A percentile compares a stretch with the other conserved stretches of the same genome.
These are phyloP conservation scores for Rosa multiflora DNA, from an alignment of 306 rosid species.

Conservation along the genomic window DNA sequence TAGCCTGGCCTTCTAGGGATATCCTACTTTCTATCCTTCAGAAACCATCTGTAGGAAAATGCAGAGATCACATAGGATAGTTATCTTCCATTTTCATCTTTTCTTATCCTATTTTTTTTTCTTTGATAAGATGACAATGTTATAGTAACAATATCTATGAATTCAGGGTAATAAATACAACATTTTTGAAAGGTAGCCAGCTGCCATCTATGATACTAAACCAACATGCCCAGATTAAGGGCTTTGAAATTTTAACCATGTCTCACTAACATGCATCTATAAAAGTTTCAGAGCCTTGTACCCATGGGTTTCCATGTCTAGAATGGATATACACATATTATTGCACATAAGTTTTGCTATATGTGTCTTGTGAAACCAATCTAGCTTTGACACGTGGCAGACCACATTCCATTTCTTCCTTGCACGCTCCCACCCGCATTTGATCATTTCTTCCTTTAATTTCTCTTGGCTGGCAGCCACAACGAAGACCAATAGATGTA, in stretches of 20 bases:
- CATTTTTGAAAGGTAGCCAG: not conserved
- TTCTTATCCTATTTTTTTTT: not conserved
- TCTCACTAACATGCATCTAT: not conserved
- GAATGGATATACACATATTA: not conserved
- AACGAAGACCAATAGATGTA: too few species aligned
- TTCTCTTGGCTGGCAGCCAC: too few species aligned
- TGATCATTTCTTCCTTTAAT: too few species aligned
- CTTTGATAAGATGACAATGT: not conserved
- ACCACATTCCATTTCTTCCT: too few species aligned
- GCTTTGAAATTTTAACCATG: not conserved
- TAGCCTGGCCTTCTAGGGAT: not conserved
- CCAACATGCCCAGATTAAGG: not conserved
- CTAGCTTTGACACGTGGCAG: too few species aligned
- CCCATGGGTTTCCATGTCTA: not conserved
- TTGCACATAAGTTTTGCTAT: not conserved
- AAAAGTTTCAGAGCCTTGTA: not conserved
- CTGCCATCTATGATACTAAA: not conserved
- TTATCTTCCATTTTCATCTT: not conserved
- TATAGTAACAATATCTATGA: too few species aligned
- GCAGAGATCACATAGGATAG: not conserved
- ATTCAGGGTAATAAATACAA: not conserved
- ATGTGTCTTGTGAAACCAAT: too few species aligned
- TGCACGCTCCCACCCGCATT: too few species aligned
- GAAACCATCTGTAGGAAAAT: not conserved
- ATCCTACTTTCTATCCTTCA: not conserved